These are phyloP conservation scores for Mediolabrus comicus DNA, from an alignment of 108 stramenopile species.

Conservation along the genomic window DNA sequence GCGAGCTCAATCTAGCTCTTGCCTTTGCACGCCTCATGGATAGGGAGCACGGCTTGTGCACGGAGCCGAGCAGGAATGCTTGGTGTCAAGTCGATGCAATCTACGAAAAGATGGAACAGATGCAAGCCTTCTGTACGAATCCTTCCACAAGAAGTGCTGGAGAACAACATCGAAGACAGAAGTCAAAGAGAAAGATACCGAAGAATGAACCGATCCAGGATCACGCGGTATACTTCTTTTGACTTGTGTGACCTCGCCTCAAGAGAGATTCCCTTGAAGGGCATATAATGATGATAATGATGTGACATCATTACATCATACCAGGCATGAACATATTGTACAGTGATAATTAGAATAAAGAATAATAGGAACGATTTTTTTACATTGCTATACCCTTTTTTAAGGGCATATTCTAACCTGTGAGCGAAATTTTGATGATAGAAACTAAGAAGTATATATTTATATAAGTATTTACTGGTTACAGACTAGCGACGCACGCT, in stretches of 20 bases:
- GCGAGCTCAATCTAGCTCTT: conserved; percentile 21
- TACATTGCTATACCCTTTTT: too few relatives aligned
- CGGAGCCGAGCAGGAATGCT: conserved; percentile 22
- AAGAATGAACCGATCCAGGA: background rate
- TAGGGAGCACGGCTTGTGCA: conserved; percentile 31
- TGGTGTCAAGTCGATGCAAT: conserved; percentile 25
- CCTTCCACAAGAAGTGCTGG: background rate
- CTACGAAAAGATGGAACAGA: conserved; percentile 24
- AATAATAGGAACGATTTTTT: too few relatives aligned
- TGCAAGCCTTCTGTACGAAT: background rate
- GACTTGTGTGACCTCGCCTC: background rate
- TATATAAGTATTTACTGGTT: too few relatives aligned
- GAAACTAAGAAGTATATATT: too few relatives aligned
- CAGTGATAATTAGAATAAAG: too few relatives aligned
- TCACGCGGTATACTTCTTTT: background rate
- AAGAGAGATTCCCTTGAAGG: background rate
- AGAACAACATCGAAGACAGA: background rate
- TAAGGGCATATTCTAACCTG: too few relatives aligned
- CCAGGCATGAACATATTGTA: background rate
- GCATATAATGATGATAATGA: background rate
- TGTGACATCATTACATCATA: background rate
- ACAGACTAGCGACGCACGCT: too few relatives aligned
- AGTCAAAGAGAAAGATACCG: background rate
- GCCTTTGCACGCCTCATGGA: conserved; percentile 29
- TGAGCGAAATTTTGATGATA: too few relatives aligned